A percentile compares a stretch with the other conserved stretches of the same genome.
Conservation (phyloP, 2,329 filamentous ascomycete species). For the Venturiaceae sp. region DNA sequence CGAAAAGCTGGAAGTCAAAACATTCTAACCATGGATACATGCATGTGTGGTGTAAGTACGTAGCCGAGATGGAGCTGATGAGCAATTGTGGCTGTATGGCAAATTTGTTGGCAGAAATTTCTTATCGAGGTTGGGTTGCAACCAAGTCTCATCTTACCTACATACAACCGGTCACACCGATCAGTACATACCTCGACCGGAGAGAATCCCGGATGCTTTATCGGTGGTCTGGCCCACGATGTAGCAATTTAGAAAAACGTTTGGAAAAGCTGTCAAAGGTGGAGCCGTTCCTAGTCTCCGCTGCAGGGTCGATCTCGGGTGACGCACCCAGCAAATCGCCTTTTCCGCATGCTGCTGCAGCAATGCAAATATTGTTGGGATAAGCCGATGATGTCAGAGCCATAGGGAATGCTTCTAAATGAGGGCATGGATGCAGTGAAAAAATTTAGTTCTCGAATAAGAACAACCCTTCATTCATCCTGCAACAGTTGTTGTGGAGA, state of each 20-base stretch:
- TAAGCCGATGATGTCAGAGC: background rate
- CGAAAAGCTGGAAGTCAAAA: background rate
- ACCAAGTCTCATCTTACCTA: background rate
- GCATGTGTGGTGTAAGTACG: background rate
- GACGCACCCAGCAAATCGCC: background rate
- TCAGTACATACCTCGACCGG: background rate
- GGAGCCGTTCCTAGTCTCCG: background rate
- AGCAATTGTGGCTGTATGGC: background rate
- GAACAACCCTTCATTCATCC: background rate
- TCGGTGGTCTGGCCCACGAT: background rate
- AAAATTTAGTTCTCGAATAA: background rate
- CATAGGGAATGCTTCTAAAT: background rate
- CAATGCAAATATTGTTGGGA: background rate
- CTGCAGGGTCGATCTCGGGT: background rate
- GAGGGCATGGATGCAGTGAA: background rate
- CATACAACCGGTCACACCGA: background rate
- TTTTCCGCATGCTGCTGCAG: background rate
- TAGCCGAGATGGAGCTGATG: background rate
- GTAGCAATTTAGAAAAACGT: background rate
- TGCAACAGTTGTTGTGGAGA: background rate
- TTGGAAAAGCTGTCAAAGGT: background rate
- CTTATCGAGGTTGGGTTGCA: background rate
- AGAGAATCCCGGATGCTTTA: background rate
- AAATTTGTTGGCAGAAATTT: background rate
- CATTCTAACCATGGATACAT: background rate